Percentiles rank a stretch among this genome's conserved stretches.
Evolutionary conservation across 495 filamentous ascomycete species (phyloP).

Genomic region (Tuber magnatum): DNA sequence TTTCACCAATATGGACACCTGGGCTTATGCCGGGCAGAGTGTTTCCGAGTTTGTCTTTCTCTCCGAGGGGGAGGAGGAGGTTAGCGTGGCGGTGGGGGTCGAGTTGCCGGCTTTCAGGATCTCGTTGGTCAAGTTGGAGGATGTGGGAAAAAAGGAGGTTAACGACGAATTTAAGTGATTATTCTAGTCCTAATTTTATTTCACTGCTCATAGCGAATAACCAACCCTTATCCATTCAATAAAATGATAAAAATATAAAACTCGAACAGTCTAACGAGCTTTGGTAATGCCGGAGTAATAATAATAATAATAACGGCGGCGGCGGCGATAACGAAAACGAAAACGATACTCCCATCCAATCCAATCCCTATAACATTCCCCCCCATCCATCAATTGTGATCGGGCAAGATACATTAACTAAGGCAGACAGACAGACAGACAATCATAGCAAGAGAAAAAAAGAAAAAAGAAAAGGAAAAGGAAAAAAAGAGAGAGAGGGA

Average conservation of each 20-base stretch:
- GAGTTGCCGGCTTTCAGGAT: constrained; percentile 25
- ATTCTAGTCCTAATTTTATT: not conserved
- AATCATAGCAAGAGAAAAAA: not conserved
- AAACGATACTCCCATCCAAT: not conserved
- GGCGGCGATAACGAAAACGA: not conserved
- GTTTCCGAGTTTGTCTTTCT: constrained; percentile 21
- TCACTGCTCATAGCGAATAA: constrained; percentile 7
- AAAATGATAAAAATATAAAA: not conserved
- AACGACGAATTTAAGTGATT: not conserved
- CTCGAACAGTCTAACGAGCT: not conserved
- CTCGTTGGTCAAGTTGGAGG: constrained; percentile 13
- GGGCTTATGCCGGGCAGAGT: constrained; percentile 14
- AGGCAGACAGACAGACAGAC: not conserved
- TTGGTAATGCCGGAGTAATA: constrained; percentile 1
- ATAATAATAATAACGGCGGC: not conserved
- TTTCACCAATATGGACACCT: constrained; percentile 2
- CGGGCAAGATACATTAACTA: not conserved
- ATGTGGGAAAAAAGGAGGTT: not conserved
- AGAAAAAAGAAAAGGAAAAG: not conserved
- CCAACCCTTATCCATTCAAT: not conserved
- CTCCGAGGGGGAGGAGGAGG: constrained; percentile 7
- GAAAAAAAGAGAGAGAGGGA: not conserved
- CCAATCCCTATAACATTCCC: not conserved
- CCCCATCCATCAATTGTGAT: not conserved
- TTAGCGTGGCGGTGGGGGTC: constrained; percentile 12